A percentile compares a stretch with the other conserved stretches of the same genome.
These are phyloP conservation scores for Lachnellula suecica DNA, from an alignment of 2,329 filamentous ascomycete genomes.

Conservation along the genomic window DNA sequence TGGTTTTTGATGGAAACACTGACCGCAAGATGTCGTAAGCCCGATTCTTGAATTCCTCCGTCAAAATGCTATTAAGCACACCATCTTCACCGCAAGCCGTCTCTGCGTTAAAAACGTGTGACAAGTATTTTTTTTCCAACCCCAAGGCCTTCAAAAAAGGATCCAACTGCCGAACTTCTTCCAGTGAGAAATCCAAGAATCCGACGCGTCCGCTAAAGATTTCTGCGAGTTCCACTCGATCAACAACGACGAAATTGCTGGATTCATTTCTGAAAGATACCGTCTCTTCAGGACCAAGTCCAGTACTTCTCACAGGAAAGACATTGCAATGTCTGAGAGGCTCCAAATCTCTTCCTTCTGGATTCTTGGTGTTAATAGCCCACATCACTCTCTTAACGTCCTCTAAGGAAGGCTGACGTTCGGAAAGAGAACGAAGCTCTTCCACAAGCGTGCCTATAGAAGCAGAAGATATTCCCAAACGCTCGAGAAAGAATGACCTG, in stretches of 20 bases:
- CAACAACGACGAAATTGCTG: conserved; percentile 8
- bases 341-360: conserved; percentile 6
- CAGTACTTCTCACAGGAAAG: conserved; percentile 4
- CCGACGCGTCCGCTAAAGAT: conserved; percentile 5
- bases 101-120: conserved; percentile 4
- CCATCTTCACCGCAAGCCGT: conserved; percentile 10
- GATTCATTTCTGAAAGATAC: conserved; percentile 1
- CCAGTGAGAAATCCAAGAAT: conserved; percentile 14
- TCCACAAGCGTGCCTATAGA: conserved; percentile 13
- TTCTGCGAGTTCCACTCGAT: conserved; percentile 11
- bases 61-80: conserved; percentile 3
- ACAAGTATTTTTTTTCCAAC: conserved; percentile 8
- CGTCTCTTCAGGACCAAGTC: not conserved
- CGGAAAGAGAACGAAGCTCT: conserved; percentile 6
- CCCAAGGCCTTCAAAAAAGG: conserved; percentile 12
- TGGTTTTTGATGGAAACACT: not conserved
- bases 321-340: conserved; percentile 1
- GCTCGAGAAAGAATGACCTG: conserved; percentile 10
- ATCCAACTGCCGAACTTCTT: conserved; percentile 8
- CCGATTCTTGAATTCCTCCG: conserved; percentile 9
- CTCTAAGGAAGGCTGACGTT: conserved; percentile 3
- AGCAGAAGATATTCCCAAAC: conserved; percentile 16
- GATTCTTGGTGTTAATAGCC: conserved; percentile 16
- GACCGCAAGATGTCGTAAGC: conserved; percentile 15
- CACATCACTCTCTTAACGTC: conserved; percentile 11